Base-by-base conservation (phyloP, 78 protist species). In the Speleostelium caveatum region DNA sequence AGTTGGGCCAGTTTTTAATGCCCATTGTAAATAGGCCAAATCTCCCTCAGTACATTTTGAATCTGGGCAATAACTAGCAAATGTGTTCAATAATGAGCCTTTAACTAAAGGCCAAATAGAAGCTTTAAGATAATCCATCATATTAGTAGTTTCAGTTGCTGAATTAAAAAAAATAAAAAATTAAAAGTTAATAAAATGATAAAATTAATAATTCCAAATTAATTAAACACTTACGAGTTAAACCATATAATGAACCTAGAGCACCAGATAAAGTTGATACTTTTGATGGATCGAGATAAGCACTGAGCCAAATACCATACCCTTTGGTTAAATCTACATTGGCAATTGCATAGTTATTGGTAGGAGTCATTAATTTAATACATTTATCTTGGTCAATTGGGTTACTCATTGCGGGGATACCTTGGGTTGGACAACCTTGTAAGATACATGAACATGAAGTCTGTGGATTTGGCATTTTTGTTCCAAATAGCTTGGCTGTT, bases 1-100 rank as follows among this genome's bases (percentile, higher is more conserved):
- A 2, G 55, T 22, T 41, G 51, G 53, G 55, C 89, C 75, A 36
- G 30, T 21, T 4, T 22, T 1, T 16, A 14, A 28, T 17, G 77
- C 75, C 78, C 73, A 55, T 28, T 79, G 89, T 17, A 68, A 19
- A 24, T 53, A 69, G 30, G 62, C 55, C 1, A 69, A 7, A 33
- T 67, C 67, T 14, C 8, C 28, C 5, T 12, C 6, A 2, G 49
- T 32, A 51, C 78, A 72, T n/a, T n/a, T n/a, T n/a, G n/a, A n/a
- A n/a, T n/a, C n/a, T n/a, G n/a, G n/a, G n/a, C n/a, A n/a, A n/a
- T n/a, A n/a, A n/a, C n/a, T n/a, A 30, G 4, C 22, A 17, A 24
- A 5, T 51, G 32, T 8, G 4, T 39, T 21, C 30, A 39, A 42
- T 36, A 24, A 35, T 39, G 26, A 2, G 16, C 8, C 10, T 3